phyloP scores from a whole-genome alignment of 176 grass and related monocot species.

The Tuctoria greenei region DNA sequence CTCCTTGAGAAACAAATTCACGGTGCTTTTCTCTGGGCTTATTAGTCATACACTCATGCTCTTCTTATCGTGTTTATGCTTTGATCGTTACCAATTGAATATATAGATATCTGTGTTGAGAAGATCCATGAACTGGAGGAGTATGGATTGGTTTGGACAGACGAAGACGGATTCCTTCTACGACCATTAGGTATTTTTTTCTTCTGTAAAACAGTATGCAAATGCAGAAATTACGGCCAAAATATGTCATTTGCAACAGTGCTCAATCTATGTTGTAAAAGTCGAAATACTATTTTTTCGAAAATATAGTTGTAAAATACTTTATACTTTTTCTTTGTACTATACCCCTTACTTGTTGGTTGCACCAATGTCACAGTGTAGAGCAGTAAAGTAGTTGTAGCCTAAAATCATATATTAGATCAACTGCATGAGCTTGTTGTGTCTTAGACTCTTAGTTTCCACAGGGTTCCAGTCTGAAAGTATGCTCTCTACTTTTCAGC shows the following conservation, averaged over 20 bases:
- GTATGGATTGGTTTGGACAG: conserved; percentile 85
- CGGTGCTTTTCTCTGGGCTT: conserved; percentile 51
- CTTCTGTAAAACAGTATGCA: conserved; percentile 6
- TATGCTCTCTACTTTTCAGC: neutral
- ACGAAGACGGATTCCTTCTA: conserved; percentile 80
- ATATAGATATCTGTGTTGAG: conserved; percentile 86
- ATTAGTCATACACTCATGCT: neutral
- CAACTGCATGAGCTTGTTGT: neutral
- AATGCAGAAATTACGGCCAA: conserved; percentile 2
- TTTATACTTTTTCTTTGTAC: neutral
- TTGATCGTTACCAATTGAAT: conserved; percentile 36
- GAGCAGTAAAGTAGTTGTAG: conserved; percentile 1
- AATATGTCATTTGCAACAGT: conserved; percentile 6
- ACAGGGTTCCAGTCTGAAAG: neutral
- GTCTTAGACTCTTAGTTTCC: neutral
- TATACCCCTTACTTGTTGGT: neutral
- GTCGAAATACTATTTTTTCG: too few species aligned
- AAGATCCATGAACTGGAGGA: conserved; percentile 82
- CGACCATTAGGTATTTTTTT: conserved; percentile 73
- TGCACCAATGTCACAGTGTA: neutral
- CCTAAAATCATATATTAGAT: conserved; percentile 6
- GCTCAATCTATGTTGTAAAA: conserved; percentile 9
- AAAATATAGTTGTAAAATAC: conserved; percentile 1
- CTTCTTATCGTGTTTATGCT: conserved; percentile 19
- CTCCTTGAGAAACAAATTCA: conserved; percentile 75